Percentiles rank a stretch among this genome's conserved stretches.
Conservation (phyloP, 441 rosid genomes). For the Syzygium syzygioides region DNA sequence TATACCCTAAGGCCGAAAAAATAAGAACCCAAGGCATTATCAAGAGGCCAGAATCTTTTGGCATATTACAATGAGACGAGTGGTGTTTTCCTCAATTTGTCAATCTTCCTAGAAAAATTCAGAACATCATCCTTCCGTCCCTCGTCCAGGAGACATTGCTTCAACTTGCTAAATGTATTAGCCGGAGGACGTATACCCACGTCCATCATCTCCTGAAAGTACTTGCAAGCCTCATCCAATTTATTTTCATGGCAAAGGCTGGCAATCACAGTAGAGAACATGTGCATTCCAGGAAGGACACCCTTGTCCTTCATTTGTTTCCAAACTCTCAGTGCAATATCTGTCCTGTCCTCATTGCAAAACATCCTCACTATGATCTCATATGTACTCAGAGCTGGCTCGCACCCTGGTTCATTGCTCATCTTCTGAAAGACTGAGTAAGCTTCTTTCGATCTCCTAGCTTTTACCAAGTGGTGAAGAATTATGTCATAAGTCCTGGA, state of each 20-base stretch:
- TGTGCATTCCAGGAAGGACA: slow-evolving; percentile 79
- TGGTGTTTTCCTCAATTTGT: slow-evolving; percentile 53
- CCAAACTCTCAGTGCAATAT: slow-evolving; percentile 63
- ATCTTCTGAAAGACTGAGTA: slow-evolving; percentile 51
- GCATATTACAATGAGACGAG: slow-evolving; percentile 6
- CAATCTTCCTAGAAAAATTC: slow-evolving; percentile 44
- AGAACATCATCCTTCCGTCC: slow-evolving; percentile 49
- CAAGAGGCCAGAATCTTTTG: background rate
- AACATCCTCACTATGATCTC: slow-evolving; percentile 84
- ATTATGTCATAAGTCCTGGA: slow-evolving; percentile 74
- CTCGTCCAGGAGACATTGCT: slow-evolving; percentile 52
- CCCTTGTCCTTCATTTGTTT: slow-evolving; percentile 68
- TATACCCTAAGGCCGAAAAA: background rate
- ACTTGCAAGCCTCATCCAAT: slow-evolving; percentile 71
- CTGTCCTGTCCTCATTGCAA: slow-evolving; percentile 48
- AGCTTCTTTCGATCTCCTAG: slow-evolving; percentile 46
- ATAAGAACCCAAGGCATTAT: background rate
- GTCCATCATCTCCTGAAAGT: slow-evolving; percentile 76
- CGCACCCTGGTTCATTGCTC: slow-evolving; percentile 30
- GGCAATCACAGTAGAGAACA: slow-evolving; percentile 61
- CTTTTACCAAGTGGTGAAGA: slow-evolving; percentile 56
- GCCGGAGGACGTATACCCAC: slow-evolving; percentile 78
- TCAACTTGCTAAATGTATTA: slow-evolving; percentile 62
- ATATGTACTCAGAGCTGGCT: slow-evolving; percentile 65
- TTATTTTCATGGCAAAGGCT: slow-evolving; percentile 49